Percentiles rank a stretch among this genome's conserved stretches.
Conservation (phyloP, 345 rosid species). For the Eucalyptus erythrocorys region DNA sequence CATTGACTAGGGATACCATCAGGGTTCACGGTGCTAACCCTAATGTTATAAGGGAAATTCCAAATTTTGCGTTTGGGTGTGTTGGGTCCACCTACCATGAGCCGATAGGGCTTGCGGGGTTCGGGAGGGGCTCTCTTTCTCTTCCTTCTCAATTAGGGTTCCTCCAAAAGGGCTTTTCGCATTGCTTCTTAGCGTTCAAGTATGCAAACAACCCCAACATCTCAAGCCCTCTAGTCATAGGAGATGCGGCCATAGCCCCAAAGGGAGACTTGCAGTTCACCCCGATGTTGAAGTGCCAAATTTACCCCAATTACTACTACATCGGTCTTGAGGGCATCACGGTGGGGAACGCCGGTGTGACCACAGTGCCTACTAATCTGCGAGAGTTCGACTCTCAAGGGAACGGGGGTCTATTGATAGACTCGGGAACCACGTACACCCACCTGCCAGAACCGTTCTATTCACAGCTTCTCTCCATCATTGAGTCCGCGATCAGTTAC, state of each 20-base stretch:
- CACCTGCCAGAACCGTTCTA: constrained; percentile 65
- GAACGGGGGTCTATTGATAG: constrained; percentile 75
- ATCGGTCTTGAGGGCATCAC: constrained; percentile 56
- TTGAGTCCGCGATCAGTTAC: constrained; percentile 27
- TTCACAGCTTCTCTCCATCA: constrained; percentile 40
- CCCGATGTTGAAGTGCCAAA: constrained; percentile 47
- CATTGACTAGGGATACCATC: constrained; percentile 53
- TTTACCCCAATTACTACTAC: constrained; percentile 67
- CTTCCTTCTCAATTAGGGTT: constrained; percentile 73
- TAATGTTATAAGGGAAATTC: constrained; percentile 19
- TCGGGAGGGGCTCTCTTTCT: constrained; percentile 75
- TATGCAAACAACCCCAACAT: constrained; percentile 63
- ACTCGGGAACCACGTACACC: constrained; percentile 85
- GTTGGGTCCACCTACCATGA: constrained; percentile 57
- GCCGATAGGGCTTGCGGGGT: constrained; percentile 80
- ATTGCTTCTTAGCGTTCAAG: constrained; percentile 79
- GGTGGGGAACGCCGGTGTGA: constrained; percentile 22
- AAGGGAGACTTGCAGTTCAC: constrained; percentile 47
- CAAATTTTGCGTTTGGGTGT: constrained; percentile 62
- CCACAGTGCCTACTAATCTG: constrained; percentile 34
- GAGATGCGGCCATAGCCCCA: constrained; percentile 39
- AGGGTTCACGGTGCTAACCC: constrained; percentile 27
- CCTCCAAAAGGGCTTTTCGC: constrained; percentile 62
- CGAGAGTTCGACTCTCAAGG: constrained; percentile 63
- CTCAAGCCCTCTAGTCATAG: constrained; percentile 62